Evolutionary conservation across 805 yeast genomes (phyloP), one percentile per base, ranked within the genome.

Genomic region (Candida khao-thaluensis): DNA sequence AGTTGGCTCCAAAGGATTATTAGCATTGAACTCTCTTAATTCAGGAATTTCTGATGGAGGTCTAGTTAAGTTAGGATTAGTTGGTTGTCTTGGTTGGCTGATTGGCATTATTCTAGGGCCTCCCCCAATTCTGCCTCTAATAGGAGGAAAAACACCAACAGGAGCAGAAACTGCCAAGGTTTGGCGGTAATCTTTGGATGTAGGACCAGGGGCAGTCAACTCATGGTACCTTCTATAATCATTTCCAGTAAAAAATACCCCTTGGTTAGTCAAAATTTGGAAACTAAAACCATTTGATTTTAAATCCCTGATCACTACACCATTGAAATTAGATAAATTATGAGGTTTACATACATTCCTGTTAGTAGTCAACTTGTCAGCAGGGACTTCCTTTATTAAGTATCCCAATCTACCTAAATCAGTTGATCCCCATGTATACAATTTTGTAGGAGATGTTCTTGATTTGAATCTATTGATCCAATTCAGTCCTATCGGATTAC

Each of bases 211-310:
- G 11, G 62, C 42, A 21, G 54, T 41, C 8, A 32, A 11, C 21
- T 8, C 40, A 38, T 21, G 48, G 7, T 14, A 27, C n/a, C 7
- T 20, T 24, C 34, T 51, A 59, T 65, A 61, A 29, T 45, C 41
- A 7, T 48, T 38, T 0, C 84, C 87, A 4, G 83, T 75, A 22
- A 67, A 68, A 54, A 68, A 82, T 5, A 84, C 52, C 1, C 90
- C 89, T 1, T 68, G 56, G 20, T 68, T 66, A 0, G 83, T 73
- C 24, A 83, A 59, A 2, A 83, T 61, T 36, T 79, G 78, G 44
- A 81, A 77, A 3, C 81, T 72, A 51, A 71, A 82, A 1, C 91
- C 91, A 21, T 84, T 84, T 7, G 81, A 79, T 17, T 75, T 64
- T 1, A 82, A 62, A 47, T 77, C 81, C 1, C 70, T 52, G 1